Evolutionary conservation across 805 yeast species (phyloP).

Genomic region (Pichia heedii): DNA sequence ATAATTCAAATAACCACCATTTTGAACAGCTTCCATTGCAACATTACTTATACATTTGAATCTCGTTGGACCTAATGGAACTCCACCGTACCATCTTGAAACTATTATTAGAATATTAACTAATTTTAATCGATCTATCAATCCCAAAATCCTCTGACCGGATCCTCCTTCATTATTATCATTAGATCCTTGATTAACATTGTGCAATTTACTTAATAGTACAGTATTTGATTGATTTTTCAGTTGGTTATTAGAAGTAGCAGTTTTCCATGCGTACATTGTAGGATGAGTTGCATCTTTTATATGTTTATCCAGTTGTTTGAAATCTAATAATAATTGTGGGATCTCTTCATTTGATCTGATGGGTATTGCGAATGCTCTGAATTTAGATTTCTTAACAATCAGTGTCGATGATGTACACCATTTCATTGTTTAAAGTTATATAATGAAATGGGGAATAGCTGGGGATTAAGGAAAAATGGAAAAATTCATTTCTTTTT

Average conservation of each 20-base stretch:
- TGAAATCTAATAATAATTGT: slow-evolving; percentile 32
- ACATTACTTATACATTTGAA: slow-evolving; percentile 57
- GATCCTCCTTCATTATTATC: slow-evolving; percentile 77
- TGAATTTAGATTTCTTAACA: slow-evolving; percentile 57
- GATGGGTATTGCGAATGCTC: slow-evolving; percentile 47
- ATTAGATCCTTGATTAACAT: slow-evolving; percentile 46
- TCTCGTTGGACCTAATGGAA: slow-evolving; percentile 61
- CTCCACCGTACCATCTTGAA: slow-evolving; percentile 78
- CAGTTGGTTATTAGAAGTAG: slow-evolving; percentile 15
- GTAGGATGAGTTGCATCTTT: slow-evolving; percentile 60
- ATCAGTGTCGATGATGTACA: slow-evolving; percentile 30
- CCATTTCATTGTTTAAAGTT: slow-evolving; percentile 27
- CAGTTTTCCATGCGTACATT: slow-evolving; percentile 68
- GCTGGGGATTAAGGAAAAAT: too few species aligned
- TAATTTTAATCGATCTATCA: slow-evolving; percentile 41
- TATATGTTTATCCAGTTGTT: slow-evolving; percentile 37
- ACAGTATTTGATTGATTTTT: neutral
- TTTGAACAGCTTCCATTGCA: slow-evolving; percentile 41
- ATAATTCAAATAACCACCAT: slow-evolving; percentile 24
- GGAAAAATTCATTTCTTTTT: too few species aligned
- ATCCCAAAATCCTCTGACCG: slow-evolving; percentile 48
- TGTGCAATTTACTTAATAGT: slow-evolving; percentile 12
- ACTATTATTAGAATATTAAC: slow-evolving; percentile 57
- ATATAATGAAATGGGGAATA: too few species aligned
- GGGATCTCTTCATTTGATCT: slow-evolving; percentile 34